Conservation (phyloP, 2,329 filamentous ascomycete species). For the Hymenoscyphus repandus region DNA sequence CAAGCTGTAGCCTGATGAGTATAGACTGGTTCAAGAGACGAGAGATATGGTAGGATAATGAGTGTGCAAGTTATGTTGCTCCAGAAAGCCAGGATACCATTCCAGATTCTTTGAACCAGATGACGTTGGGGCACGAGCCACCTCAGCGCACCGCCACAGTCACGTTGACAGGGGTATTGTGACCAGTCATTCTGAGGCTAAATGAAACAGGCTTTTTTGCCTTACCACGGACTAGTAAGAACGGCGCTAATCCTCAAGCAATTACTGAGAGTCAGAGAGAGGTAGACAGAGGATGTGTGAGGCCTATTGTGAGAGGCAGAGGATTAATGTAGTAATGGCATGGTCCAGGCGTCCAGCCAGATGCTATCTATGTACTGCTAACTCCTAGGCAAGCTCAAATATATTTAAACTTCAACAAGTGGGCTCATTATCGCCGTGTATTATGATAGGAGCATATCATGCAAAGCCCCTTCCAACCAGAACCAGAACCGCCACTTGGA, state of each 20-base stretch:
- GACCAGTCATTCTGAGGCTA: too few relatives aligned
- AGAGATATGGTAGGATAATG: neutral
- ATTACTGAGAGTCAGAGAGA: too few relatives aligned
- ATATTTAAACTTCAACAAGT: too few relatives aligned
- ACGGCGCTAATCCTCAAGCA: too few relatives aligned
- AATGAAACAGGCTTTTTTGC: neutral
- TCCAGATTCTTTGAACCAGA: neutral
- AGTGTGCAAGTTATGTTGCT: neutral
- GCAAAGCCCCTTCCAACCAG: neutral
- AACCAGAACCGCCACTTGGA: neutral
- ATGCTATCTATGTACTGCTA: neutral
- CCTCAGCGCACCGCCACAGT: neutral
- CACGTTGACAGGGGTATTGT: too few relatives aligned
- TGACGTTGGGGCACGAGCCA: neutral
- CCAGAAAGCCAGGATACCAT: neutral
- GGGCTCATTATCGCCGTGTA: neutral
- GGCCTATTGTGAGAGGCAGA: too few relatives aligned
- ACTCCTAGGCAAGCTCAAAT: neutral
- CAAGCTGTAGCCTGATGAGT: neutral
- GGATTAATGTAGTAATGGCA: too few relatives aligned
- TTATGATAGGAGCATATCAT: neutral
- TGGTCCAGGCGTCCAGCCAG: too few relatives aligned
- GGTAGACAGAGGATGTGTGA: too few relatives aligned
- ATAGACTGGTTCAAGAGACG: neutral
- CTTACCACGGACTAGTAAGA: too few relatives aligned